Percentiles rank a stretch among this genome's conserved stretches.
These are phyloP conservation scores for Collybia nuda DNA, from an alignment of 768 basidiomycete species.

Conservation along the genomic window DNA sequence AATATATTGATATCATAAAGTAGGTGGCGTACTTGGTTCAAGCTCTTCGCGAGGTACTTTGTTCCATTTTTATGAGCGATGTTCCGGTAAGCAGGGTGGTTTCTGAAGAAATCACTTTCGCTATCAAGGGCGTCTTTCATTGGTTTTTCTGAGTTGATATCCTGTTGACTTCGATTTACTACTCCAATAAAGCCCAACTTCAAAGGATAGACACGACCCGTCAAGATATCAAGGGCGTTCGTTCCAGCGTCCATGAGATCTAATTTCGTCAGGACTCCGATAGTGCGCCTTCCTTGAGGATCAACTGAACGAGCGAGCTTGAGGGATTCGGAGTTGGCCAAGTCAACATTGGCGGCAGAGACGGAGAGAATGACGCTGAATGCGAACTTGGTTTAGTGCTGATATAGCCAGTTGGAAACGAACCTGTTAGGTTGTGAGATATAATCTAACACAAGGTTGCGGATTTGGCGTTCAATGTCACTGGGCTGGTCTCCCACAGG, in stretches of 20 bases:
- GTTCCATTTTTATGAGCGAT: constrained; percentile 99
- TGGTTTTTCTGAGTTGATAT: constrained; percentile 86
- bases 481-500: constrained; percentile 97
- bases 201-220: constrained; percentile 95
- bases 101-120: constrained; percentile 90
- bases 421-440: constrained; percentile 96
- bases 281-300: constrained; percentile 93
- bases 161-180: constrained; percentile 96
- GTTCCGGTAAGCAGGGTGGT: constrained; percentile 89
- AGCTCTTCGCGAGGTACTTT: constrained; percentile 85
- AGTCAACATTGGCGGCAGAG: constrained; percentile 96
- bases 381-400: constrained; percentile 1
- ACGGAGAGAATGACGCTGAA: constrained; percentile 92
- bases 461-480: constrained; percentile 96
- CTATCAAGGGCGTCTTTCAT: constrained; percentile 83
- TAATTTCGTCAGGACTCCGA: constrained; percentile 95
- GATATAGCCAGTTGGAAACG: constrained; percentile 13
- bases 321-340: constrained; percentile 97
- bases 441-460: constrained; percentile 91
- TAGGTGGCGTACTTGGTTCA: constrained; percentile 74
- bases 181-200: constrained; percentile 98
- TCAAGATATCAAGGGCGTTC: constrained; percentile 94
- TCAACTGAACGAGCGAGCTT: constrained; percentile 96
- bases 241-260: constrained; percentile 99
- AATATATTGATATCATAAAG: background rate